Conservation (phyloP, 805 yeast genomes). For the Candida wancherniae region DNA sequence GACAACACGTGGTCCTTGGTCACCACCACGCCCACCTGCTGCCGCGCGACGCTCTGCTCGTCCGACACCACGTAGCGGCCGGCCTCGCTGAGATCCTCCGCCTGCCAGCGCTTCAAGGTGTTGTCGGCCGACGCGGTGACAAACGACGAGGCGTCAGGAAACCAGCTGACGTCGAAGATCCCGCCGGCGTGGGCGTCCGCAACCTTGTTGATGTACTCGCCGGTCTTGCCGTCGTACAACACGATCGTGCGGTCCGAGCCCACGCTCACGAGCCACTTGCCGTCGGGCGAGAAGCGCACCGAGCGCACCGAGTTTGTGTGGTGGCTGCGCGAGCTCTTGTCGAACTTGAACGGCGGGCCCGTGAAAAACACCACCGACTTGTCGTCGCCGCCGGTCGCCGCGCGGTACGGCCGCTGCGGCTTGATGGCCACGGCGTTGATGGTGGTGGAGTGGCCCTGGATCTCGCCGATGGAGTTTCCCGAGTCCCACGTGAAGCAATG, state of each 20-base stretch:
- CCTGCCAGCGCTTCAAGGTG: slow-evolving; percentile 62
- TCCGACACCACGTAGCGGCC: slow-evolving; percentile 45
- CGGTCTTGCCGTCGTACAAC: slow-evolving; percentile 82
- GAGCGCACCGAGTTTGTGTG: slow-evolving; percentile 79
- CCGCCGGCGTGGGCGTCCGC: slow-evolving; percentile 68
- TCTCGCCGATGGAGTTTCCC: slow-evolving; percentile 96
- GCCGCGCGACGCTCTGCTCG: slow-evolving; percentile 45
- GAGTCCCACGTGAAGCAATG: slow-evolving; percentile 91
- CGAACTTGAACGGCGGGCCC: slow-evolving; percentile 94
- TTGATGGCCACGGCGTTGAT: slow-evolving; percentile 82
- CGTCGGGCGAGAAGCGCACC: slow-evolving; percentile 79
- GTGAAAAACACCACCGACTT: slow-evolving; percentile 74
- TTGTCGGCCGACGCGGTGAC: slow-evolving; percentile 85
- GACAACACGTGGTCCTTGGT: slow-evolving; percentile 60
- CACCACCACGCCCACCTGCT: slow-evolving; percentile 75
- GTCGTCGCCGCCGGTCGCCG: slow-evolving; percentile 91
- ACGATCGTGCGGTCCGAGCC: slow-evolving; percentile 80
- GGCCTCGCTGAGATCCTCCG: slow-evolving; percentile 30
- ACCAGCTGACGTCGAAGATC: slow-evolving; percentile 74
- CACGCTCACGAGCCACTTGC: slow-evolving; percentile 67
- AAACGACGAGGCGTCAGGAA: slow-evolving; percentile 48
- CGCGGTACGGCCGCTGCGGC: slow-evolving; percentile 85
- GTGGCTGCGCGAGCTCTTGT: slow-evolving; percentile 61
- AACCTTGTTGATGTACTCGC: slow-evolving; percentile 59
- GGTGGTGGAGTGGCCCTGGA: slow-evolving; percentile 83